Evolutionary conservation across 2,329 filamentous ascomycete species (phyloP), one percentile per base, ranked within the genome.

Genomic region (Beauveria rudraprayagi): DNA sequence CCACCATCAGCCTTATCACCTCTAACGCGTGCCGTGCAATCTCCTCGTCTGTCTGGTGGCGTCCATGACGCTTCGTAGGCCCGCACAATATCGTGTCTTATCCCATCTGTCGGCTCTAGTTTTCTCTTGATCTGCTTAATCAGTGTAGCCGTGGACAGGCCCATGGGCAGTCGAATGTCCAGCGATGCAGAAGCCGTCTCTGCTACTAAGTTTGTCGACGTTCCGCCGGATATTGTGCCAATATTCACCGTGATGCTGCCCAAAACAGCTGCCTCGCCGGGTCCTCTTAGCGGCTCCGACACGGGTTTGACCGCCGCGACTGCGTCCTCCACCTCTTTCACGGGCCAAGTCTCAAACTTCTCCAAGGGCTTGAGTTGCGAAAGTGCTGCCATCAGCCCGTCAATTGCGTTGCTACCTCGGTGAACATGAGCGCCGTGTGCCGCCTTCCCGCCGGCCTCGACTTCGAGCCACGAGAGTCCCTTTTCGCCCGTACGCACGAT

Each of bases 361-460:
- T 64, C 63, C 24, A 64, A 16, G 1, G 43, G 43, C 24, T 62
- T 64, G 30, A 64, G 53, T n/a, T 41, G 4, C 17, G 26, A 22
- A 17, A 61, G 28, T 1, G 63, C 63, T 16, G 30, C 41, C 26
- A 64, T n/a, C 8, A 64, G 26, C 11, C 53, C 44, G 28, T 64
- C 57, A 34, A 64, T 64, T 14, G 57, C 63, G 46, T 60, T 64
- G 30, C 44, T 24, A 8, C 63, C 63, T 14, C 50, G 50, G 37
- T 63, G 61, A 7, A 64, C 63, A 30, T 64, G 63, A 28, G 63
- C 61, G 3, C 63, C 63, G 37, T 64, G 63, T 9, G 63, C 63
- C 11, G 57, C 26, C 19, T 54, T 47, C 6, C 63, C 63, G 6
- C 22, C 60, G 10, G 63, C 55, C 47, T 51, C 51, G 14, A 64